phyloP scores from a whole-genome alignment of 257 asterid genomes.

The Verbascum thapsus region DNA sequence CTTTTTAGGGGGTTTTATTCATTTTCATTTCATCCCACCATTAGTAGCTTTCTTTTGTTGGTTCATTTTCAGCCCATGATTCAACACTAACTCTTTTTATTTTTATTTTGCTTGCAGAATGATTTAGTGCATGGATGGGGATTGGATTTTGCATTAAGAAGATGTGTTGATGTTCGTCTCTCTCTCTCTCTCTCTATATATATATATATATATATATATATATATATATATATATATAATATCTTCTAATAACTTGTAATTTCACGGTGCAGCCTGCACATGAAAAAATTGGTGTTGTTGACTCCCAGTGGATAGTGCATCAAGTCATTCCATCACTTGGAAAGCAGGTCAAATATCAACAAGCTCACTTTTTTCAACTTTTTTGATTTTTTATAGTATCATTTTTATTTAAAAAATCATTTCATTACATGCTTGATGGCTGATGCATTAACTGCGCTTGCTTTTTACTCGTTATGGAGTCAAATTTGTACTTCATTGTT shows the following conservation, averaged over 20 bases:
- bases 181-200: slow-evolving; percentile 30
- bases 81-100: slow-evolving; percentile 18
- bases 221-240: too few species aligned
- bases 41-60: slow-evolving; percentile 19
- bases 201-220: too few species aligned
- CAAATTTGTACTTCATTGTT: neutral
- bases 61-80: slow-evolving; percentile 19
- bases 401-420: neutral
- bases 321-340: slow-evolving; percentile 99
- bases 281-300: slow-evolving; percentile 98
- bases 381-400: neutral
- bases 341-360: slow-evolving; percentile 72
- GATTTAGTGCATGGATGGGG: slow-evolving; percentile 99
- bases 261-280: slow-evolving; percentile 85
- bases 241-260: slow-evolving; percentile 26
- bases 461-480: neutral
- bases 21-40: slow-evolving; percentile 16
- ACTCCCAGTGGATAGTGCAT: slow-evolving; percentile 98
- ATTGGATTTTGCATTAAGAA: slow-evolving; percentile 93
- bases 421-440: slow-evolving; percentile 3
- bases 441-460: neutral
- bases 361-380: slow-evolving; percentile 23
- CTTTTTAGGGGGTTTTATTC: slow-evolving; percentile 21
- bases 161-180: slow-evolving; percentile 91
- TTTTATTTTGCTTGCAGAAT: slow-evolving; percentile 61